Base-by-base conservation (phyloP, 345 rosid genomes). In the Populus davidiana region DNA sequence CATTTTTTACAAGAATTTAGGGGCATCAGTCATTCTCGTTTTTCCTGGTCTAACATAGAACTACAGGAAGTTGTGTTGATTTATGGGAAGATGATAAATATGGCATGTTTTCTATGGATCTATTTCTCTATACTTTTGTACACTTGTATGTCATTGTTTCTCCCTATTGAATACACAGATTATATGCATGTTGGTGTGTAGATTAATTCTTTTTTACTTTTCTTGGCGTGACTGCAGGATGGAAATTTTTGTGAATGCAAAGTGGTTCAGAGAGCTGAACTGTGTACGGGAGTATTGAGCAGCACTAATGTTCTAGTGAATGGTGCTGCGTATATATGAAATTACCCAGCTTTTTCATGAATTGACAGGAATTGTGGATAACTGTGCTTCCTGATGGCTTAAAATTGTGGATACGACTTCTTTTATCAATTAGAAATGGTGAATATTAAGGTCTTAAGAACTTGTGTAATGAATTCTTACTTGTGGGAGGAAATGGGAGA, bases 401-500 rank as follows among this genome's bases (percentile, higher is more conserved):
- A 77, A 79, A 79, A 69, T 75, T 84, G 83, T 85, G 77, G 80
- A 80, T 83, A 82, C 76, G 75, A 72, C 74, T 73, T 82, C 79
- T 75, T 74, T 76, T 31, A 80, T 20, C 64, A 39, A 63, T 25
- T 71, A 70, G 72, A 75, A 65, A 72, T 29, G 74, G 77, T 54
- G 62, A 67, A 71, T 78, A 61, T 77, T 49, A 17, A 71, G 78
- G 73, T 72, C 81, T 77, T 43, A 69, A 79, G 54, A 70, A 74
- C n/a, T 54, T 74, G 31, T 62, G 70, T 56, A 79, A 72, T 78
- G 72, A 64, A 41, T 72, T 67, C 29, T 77, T 52, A 9, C 23
- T 54, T 5, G 13, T 47, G 64, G 35, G 62, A 31, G 54, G 77
- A 67, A 67, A 75, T 18, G 80, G 83, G 71, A 47, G 56, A 59